These are phyloP conservation scores for Tilletia caries DNA, from an alignment of 1,284 basidiomycete genomes.

Conservation along the genomic window DNA sequence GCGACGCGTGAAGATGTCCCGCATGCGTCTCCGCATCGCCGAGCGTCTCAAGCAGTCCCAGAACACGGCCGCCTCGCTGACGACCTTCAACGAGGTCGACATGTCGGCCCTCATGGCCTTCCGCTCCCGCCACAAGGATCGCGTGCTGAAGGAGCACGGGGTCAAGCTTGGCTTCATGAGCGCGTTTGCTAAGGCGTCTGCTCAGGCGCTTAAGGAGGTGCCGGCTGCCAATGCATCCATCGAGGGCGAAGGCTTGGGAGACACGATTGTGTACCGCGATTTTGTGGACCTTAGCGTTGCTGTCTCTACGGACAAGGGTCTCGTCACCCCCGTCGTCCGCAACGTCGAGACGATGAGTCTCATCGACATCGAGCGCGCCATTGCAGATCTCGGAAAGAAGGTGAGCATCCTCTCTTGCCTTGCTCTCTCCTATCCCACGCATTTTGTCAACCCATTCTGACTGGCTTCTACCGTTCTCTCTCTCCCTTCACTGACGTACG, in stretches of 20 bases:
- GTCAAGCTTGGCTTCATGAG: conserved; percentile 99
- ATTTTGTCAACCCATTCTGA: not conserved
- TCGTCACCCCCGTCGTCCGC: conserved; percentile 92
- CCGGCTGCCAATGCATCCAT: conserved; percentile 92
- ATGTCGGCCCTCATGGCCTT: conserved; percentile 94
- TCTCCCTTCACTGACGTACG: not conserved
- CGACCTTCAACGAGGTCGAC: conserved; percentile 99
- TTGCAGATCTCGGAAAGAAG: conserved; percentile 83
- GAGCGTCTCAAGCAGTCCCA: conserved; percentile 98
- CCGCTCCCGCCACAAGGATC: conserved; percentile 92
- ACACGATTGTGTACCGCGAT: conserved; percentile 92
- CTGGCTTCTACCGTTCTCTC: not conserved
- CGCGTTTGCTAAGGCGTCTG: conserved; percentile 84
- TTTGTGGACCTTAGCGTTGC: conserved; percentile 69
- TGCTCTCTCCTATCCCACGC: no score
- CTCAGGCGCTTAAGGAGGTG: conserved; percentile 84
- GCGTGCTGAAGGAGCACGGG: conserved; percentile 83
- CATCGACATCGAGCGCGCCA: conserved; percentile 88
- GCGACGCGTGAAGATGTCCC: conserved; percentile 67
- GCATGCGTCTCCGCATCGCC: conserved; percentile 91
- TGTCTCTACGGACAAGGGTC: conserved; percentile 93
- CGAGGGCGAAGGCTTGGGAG: conserved; percentile 65
- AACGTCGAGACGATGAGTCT: conserved; percentile 85
- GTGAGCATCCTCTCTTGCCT: conserved; percentile 50
- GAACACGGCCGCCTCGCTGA: conserved; percentile 91